phyloP scores from a whole-genome alignment of 2,329 filamentous ascomycete species.

The Periglandula ipomoeae region DNA sequence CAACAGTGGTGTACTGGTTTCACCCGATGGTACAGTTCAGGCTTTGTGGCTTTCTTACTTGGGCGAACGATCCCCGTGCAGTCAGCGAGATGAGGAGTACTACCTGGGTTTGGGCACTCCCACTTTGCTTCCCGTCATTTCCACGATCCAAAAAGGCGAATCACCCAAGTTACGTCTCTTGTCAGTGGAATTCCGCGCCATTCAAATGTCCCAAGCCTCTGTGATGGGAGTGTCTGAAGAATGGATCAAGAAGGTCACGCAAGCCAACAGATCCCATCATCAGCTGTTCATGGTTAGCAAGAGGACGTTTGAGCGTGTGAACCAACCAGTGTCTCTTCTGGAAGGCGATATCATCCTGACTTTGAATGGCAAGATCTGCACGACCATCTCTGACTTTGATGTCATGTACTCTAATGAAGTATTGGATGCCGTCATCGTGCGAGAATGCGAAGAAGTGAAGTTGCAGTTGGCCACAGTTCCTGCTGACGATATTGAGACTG shows the following conservation, averaged over 20 bases:
- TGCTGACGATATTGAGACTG: slow-evolving; percentile 84
- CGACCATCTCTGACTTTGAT: slow-evolving; percentile 84
- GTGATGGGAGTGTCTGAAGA: slow-evolving; percentile 96
- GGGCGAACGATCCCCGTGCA: slow-evolving; percentile 71
- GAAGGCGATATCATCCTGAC: slow-evolving; percentile 92
- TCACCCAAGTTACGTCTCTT: slow-evolving; percentile 80
- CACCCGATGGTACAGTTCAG: slow-evolving; percentile 84
- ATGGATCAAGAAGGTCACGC: slow-evolving; percentile 86
- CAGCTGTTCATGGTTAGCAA: slow-evolving; percentile 99
- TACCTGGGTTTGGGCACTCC: slow-evolving; percentile 87
- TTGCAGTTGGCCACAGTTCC: slow-evolving; percentile 77
- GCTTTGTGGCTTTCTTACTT: slow-evolving; percentile 96
- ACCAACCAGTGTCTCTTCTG: slow-evolving; percentile 49
- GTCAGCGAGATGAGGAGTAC: slow-evolving; percentile 88
- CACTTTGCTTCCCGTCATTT: slow-evolving; percentile 78
- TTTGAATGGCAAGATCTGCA: slow-evolving; percentile 85
- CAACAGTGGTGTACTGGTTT: slow-evolving; percentile 84
- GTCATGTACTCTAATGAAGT: slow-evolving; percentile 87
- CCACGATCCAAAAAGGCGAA: slow-evolving; percentile 71
- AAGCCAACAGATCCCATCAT: slow-evolving; percentile 83
- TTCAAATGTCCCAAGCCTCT: slow-evolving; percentile 93
- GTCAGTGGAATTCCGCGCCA: slow-evolving; percentile 87
- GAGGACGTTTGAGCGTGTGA: slow-evolving; percentile 56
- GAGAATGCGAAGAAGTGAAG: slow-evolving; percentile 69
- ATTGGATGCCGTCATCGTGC: slow-evolving; percentile 78